Conservation (phyloP, 2,329 filamentous ascomycete species). For the Beauveria caledonica region DNA sequence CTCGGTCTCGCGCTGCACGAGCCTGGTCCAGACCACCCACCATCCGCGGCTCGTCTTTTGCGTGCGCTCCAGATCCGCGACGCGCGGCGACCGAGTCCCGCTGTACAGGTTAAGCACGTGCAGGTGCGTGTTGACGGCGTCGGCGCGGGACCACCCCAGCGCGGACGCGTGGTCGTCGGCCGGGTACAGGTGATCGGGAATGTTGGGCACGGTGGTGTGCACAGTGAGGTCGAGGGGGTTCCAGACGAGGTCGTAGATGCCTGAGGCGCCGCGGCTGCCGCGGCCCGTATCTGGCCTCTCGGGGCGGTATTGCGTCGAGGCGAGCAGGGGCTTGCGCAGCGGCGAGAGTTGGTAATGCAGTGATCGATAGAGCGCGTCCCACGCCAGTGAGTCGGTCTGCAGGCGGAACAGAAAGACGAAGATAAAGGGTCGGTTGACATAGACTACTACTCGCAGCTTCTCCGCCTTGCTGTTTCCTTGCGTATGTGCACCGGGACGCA, state of each 20-base stretch:
- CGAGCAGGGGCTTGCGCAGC: constrained; percentile 46
- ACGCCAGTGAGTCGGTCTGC: constrained; percentile 49
- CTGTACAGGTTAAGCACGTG: constrained; percentile 52
- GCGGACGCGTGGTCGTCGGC: constrained; percentile 18
- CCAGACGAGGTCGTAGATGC: constrained; percentile 56
- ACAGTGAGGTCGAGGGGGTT: constrained; percentile 48
- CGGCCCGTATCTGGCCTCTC: constrained; percentile 34
- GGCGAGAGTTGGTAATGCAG: constrained; percentile 54
- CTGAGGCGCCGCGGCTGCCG: constrained; percentile 23
- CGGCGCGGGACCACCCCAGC: constrained; percentile 47
- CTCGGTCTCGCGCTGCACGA: constrained; percentile 27
- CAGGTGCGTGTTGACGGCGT: constrained; percentile 57
- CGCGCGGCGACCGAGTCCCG: constrained; percentile 31
- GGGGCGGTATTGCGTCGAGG: constrained; percentile 49
- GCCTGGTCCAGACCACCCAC: constrained; percentile 61
- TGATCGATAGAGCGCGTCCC: constrained; percentile 48
- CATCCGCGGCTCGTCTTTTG: constrained; percentile 59
- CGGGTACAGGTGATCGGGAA: constrained; percentile 38
- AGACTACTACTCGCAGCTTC: constrained; percentile 61
- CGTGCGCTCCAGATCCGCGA: constrained; percentile 48
- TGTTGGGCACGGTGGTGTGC: constrained; percentile 58
- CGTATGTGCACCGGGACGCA: constrained; percentile 23
- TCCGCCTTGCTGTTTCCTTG: constrained; percentile 47
- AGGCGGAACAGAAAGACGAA: constrained; percentile 63
- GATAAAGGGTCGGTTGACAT: constrained; percentile 66